Conservation (phyloP, 2,329 filamentous ascomycete genomes). For the Lithohypha guttulata region DNA sequence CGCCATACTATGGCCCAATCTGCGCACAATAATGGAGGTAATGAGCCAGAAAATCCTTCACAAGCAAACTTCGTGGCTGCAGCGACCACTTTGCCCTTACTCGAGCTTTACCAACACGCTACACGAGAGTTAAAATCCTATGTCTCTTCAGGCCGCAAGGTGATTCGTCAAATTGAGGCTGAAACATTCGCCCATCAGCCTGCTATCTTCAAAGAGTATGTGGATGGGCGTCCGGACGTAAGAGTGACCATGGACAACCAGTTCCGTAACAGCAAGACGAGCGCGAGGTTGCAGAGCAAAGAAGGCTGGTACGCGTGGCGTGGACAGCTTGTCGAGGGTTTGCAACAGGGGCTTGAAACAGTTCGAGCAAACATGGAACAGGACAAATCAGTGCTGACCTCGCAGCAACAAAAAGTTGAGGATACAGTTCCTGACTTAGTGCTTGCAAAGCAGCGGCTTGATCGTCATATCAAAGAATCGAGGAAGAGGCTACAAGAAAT, state of each 20-base stretch:
- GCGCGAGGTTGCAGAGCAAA: slow-evolving; percentile 81
- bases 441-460: slow-evolving; percentile 50
- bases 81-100: slow-evolving; percentile 81
- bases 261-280: slow-evolving; percentile 93
- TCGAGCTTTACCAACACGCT: slow-evolving; percentile 86
- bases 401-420: slow-evolving; percentile 59
- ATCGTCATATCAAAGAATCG: slow-evolving; percentile 55
- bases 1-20: slow-evolving; percentile 56
- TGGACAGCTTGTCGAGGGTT: slow-evolving; percentile 70
- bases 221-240: slow-evolving; percentile 71
- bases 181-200: slow-evolving; percentile 87
- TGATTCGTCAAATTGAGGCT: slow-evolving; percentile 80
- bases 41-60: slow-evolving; percentile 34
- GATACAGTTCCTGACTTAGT: slow-evolving; percentile 55
- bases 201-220: slow-evolving; percentile 81
- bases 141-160: slow-evolving; percentile 81
- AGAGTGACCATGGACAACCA: slow-evolving; percentile 86
- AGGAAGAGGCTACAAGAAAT: slow-evolving; percentile 63
- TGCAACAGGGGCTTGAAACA: slow-evolving; percentile 68
- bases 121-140: slow-evolving; percentile 88
- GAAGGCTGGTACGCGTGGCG: slow-evolving; percentile 98
- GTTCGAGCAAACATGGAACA: slow-evolving; percentile 66
- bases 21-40: slow-evolving; percentile 5
- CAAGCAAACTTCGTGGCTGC: slow-evolving; percentile 51
- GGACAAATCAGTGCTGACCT: slow-evolving; percentile 56